These are phyloP conservation scores for Neurospora discreta DNA, from an alignment of 495 filamentous ascomycete genomes.

Conservation along the genomic window DNA sequence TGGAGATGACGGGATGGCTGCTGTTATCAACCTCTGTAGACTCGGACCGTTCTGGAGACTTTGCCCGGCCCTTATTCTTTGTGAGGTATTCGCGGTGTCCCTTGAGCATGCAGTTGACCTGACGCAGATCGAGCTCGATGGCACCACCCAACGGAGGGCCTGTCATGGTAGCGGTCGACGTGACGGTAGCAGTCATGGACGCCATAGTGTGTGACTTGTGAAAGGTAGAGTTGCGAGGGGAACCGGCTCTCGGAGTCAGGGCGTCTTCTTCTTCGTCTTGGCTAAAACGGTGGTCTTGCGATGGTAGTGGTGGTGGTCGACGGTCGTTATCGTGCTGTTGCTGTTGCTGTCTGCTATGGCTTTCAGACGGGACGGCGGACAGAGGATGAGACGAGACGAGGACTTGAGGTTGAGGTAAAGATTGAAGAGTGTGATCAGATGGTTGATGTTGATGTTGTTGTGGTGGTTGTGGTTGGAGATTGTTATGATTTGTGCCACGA, in stretches of 20 bases:
- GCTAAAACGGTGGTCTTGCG: neutral
- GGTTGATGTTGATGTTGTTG: constrained; percentile 6
- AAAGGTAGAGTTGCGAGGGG: constrained; percentile 6
- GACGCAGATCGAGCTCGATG: constrained; percentile 14
- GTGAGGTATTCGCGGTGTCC: constrained; percentile 25
- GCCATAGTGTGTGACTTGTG: constrained; percentile 9
- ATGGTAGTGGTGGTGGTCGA: neutral
- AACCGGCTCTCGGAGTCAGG: constrained; percentile 20
- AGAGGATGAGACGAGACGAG: constrained; percentile 6
- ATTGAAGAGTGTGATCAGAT: constrained; percentile 4
- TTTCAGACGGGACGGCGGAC: constrained; percentile 3
- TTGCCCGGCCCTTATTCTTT: constrained; percentile 21
- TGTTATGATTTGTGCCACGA: constrained; percentile 28
- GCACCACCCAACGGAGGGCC: neutral
- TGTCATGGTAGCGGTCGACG: constrained; percentile 6
- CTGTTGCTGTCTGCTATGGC: constrained; percentile 16
- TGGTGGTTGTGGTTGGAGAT: neutral
- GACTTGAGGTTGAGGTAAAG: constrained; percentile 1
- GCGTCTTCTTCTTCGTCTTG: constrained; percentile 8
- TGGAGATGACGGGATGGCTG: constrained; percentile 4
- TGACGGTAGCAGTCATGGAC: constrained; percentile 10
- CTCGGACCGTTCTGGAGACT: constrained; percentile 32
- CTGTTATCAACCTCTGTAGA: constrained; percentile 2
- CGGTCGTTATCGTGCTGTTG: constrained; percentile 12
- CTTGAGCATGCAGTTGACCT: constrained; percentile 27